Conservation (phyloP, 345 rosid species). For the Corymbia maculata region DNA sequence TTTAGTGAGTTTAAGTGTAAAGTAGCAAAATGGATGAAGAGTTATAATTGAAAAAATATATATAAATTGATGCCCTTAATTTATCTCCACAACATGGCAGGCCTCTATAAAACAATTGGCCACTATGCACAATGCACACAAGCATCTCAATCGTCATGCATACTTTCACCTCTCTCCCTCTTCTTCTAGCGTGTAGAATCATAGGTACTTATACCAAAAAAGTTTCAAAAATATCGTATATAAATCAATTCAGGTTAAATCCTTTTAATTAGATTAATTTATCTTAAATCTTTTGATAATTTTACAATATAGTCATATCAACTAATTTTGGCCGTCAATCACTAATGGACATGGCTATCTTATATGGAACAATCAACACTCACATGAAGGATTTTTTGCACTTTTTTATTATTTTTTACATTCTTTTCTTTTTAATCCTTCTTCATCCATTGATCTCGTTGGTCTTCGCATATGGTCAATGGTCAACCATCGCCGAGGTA, state of each 20-base stretch:
- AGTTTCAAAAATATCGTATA: background rate
- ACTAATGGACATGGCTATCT: background rate
- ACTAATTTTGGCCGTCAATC: fast-evolving
- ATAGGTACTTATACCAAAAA: background rate
- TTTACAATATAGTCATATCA: background rate
- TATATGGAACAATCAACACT: background rate
- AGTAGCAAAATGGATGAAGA: background rate
- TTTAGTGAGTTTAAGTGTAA: background rate
- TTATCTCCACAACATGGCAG: background rate
- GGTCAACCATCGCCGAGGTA: background rate
- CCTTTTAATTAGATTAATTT: background rate
- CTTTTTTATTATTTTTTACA: background rate
- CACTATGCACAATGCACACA: background rate
- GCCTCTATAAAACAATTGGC: background rate
- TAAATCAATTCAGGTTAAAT: background rate
- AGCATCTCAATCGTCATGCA: background rate
- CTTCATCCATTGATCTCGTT: background rate
- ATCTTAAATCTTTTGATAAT: background rate
- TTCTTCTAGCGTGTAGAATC: background rate
- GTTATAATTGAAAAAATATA: no score
- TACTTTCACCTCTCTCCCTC: background rate
- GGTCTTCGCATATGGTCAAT: fast-evolving
- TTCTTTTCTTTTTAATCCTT: background rate
- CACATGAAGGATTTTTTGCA: background rate
- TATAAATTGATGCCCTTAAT: background rate